phyloP scores from a whole-genome alignment of 2,329 filamentous ascomycete genomes.

The Myrmaecium sp. region DNA sequence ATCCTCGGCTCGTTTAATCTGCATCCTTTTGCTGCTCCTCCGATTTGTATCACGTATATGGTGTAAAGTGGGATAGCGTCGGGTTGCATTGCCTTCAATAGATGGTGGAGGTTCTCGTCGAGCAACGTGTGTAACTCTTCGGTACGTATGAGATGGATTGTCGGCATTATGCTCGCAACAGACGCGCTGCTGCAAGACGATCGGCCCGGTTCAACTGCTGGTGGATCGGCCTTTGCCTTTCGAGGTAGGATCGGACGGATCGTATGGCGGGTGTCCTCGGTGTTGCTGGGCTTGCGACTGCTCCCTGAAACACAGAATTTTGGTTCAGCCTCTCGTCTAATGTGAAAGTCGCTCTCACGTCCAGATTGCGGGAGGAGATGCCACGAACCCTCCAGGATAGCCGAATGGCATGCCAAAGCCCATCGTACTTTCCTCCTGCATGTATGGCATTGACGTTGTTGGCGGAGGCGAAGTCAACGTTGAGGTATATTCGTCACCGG shows the following conservation, averaged over 20 bases:
- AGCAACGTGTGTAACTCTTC: no score
- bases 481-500: conserved; percentile 16
- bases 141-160: no score
- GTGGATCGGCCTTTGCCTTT: conserved; percentile 8
- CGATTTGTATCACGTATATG: no score
- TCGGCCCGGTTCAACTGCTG: conserved; percentile 7
- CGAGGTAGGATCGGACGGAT: conserved; percentile 5
- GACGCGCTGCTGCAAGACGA: no score
- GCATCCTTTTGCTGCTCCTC: no score
- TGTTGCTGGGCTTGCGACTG: conserved; percentile 9
- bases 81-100: no score
- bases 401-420: conserved; percentile 22
- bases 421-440: conserved; percentile 23
- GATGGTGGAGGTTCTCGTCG: no score
- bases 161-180: no score
- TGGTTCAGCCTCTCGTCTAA: conserved; percentile 21
- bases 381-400: conserved; percentile 27
- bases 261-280: not conserved
- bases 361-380: conserved; percentile 20
- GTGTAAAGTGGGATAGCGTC: no score
- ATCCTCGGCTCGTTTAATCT: no score
- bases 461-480: conserved; percentile 20
- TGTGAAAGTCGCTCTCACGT: conserved; percentile 15
- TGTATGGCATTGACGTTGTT: conserved; percentile 16
- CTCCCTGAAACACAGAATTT: conserved; percentile 20